Evolutionary conservation across 495 filamentous ascomycete genomes (phyloP).

Genomic region (Cairneyella variabilis): DNA sequence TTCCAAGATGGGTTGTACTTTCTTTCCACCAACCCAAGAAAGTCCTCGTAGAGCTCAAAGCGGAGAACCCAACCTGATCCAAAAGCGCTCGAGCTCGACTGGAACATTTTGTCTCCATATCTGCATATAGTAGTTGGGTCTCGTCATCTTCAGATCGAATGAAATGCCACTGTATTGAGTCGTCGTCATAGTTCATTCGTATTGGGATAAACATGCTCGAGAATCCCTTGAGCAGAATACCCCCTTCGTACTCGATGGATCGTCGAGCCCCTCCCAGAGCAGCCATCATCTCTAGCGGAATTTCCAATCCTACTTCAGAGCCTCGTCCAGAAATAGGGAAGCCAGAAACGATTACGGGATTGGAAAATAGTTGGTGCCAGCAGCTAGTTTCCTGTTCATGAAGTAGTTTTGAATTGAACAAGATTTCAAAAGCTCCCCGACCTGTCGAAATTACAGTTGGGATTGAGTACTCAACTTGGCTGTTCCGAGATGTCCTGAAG

Average conservation of each 20-base stretch:
- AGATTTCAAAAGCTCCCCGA: not conserved
- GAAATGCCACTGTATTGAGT: slow-evolving; percentile 21
- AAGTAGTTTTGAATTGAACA: not conserved
- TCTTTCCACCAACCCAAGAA: not conserved
- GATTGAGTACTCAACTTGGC: not conserved
- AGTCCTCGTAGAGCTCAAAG: not conserved
- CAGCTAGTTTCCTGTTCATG: not conserved
- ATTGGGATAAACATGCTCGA: slow-evolving; percentile 17
- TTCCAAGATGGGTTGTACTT: not conserved
- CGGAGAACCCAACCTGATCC: not conserved
- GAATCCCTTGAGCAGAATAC: slow-evolving; percentile 17
- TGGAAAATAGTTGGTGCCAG: not conserved
- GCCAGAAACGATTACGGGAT: slow-evolving; percentile 6
- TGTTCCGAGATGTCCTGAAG: not conserved
- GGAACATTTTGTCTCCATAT: too few relatives aligned
- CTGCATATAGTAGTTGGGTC: too few relatives aligned
- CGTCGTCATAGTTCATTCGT: not conserved
- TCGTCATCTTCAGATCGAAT: too few relatives aligned
- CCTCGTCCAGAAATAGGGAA: slow-evolving; percentile 13
- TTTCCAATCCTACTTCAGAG: slow-evolving; percentile 16
- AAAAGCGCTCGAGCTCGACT: not conserved
- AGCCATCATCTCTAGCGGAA: slow-evolving; percentile 17
- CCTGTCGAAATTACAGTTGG: not conserved
- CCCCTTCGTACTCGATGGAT: slow-evolving; percentile 14
- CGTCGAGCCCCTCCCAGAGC: slow-evolving; percentile 8